A percentile compares a stretch with the other conserved stretches of the same genome.
Conservation (phyloP, 2,329 filamentous ascomycete genomes). For the Macroventuria anomochaeta region DNA sequence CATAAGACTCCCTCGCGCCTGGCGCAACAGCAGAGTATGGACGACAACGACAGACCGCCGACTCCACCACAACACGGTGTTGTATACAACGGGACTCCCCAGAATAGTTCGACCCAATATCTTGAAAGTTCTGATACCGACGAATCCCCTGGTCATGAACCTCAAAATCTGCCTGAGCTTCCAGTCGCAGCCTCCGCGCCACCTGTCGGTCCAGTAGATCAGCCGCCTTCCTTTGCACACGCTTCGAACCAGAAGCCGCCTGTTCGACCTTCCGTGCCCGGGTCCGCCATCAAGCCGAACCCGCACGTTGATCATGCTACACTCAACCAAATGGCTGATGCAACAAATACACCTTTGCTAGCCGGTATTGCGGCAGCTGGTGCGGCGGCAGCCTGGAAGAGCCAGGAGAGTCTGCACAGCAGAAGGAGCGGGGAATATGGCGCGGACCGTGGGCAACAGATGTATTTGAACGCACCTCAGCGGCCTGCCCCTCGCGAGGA, state of each 20-base stretch:
- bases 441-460: slow-evolving; percentile 27
- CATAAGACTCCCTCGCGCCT: slow-evolving; percentile 50
- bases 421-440: slow-evolving; percentile 44
- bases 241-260: slow-evolving; percentile 72
- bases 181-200: slow-evolving; percentile 46
- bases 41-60: slow-evolving; percentile 46
- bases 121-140: slow-evolving; percentile 41
- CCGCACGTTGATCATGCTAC: slow-evolving; percentile 84
- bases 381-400: slow-evolving; percentile 51
- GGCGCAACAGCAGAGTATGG: slow-evolving; percentile 43
- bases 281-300: slow-evolving; percentile 76
- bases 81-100: slow-evolving; percentile 19
- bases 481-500: slow-evolving; percentile 64
- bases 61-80: slow-evolving; percentile 51
- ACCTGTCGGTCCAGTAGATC: slow-evolving; percentile 75
- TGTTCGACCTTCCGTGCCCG: slow-evolving; percentile 73
- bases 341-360: slow-evolving; percentile 60
- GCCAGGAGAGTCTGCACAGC: slow-evolving; percentile 39
- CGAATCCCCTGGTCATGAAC: slow-evolving; percentile 38
- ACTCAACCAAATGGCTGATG: slow-evolving; percentile 77
- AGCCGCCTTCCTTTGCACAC: slow-evolving; percentile 81
- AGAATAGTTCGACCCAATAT: slow-evolving; percentile 30
- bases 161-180: slow-evolving; percentile 40
- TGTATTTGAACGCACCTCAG: slow-evolving; percentile 53
- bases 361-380: slow-evolving; percentile 48